phyloP scores from a whole-genome alignment of 768 basidiomycete genomes.

The Infundibulicybe gibba region DNA sequence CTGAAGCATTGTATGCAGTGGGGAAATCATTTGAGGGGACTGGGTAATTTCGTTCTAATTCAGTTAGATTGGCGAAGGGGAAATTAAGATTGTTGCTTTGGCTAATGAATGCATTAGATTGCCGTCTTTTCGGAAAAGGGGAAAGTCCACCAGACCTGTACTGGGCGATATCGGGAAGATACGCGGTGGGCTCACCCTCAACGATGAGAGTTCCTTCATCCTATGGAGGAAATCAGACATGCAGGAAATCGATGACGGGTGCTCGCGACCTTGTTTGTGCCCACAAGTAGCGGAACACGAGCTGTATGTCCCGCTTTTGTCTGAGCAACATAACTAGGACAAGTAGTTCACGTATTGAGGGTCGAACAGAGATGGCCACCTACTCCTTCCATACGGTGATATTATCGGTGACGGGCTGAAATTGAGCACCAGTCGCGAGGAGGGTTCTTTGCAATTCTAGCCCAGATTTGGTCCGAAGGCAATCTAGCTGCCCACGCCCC shows the following conservation, averaged over 20 bases:
- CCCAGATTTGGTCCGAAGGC: conserved; percentile 22
- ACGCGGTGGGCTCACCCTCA: conserved; percentile 29
- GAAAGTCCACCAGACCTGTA: conserved; percentile 15
- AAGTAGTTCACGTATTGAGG: background rate
- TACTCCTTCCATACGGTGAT: conserved; percentile 30
- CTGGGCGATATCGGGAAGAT: conserved; percentile 22
- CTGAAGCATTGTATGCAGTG: conserved; percentile 27
- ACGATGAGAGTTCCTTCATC: conserved; percentile 30
- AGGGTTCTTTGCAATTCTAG: conserved; percentile 17
- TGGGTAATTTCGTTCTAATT: conserved; percentile 19
- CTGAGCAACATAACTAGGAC: conserved; percentile 22
- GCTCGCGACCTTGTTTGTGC: conserved; percentile 23
- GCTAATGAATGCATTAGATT: conserved; percentile 4
- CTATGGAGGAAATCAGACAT: conserved; percentile 6
- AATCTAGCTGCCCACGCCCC: conserved; percentile 20
- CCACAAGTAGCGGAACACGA: conserved; percentile 24
- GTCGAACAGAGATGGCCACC: background rate
- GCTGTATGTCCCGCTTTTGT: conserved; percentile 23
- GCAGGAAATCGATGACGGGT: background rate
- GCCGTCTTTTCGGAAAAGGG: background rate
- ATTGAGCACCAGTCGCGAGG: conserved; percentile 24
- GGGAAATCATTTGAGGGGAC: conserved; percentile 23
- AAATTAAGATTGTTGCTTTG: conserved; percentile 30
- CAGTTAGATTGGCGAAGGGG: conserved; percentile 19
- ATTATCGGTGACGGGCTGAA: conserved; percentile 30